These are phyloP conservation scores for Smithsoniella earleae DNA, from an alignment of 163 green algal genomes.

Conservation along the genomic window DNA sequence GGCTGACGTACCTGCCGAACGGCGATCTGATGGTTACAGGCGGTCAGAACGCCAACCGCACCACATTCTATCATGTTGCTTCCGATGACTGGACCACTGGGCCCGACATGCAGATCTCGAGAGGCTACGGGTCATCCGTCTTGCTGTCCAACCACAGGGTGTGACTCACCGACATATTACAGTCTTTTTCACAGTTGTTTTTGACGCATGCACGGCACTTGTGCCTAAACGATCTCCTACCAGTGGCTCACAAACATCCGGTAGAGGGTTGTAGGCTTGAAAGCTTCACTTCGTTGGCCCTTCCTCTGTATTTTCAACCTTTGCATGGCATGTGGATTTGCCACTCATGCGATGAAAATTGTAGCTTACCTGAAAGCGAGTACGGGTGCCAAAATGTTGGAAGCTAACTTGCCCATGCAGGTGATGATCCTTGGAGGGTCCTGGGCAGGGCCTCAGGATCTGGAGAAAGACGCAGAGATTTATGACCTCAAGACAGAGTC, in stretches of 20 bases:
- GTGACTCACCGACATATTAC: neutral
- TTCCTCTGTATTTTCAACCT: too few species aligned
- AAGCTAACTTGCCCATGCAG: too few species aligned
- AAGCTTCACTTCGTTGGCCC: too few species aligned
- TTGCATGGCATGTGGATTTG: too few species aligned
- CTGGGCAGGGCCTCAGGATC: neutral
- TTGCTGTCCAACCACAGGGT: neutral
- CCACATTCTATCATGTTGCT: neutral
- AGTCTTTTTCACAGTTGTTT: too few species aligned
- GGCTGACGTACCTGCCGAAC: neutral
- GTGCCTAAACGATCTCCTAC: too few species aligned
- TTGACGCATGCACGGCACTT: too few species aligned
- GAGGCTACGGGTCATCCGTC: neutral
- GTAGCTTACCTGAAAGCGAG: too few species aligned
- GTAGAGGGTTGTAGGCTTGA: too few species aligned
- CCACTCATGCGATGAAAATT: too few species aligned
- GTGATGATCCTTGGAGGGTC: neutral
- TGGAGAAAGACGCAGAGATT: neutral
- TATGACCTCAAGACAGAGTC: neutral
- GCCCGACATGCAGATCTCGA: neutral
- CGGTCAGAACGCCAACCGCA: neutral
- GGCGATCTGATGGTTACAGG: neutral
- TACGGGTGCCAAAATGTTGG: too few species aligned
- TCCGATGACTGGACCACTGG: neutral
- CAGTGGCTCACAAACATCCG: too few species aligned